Percentiles rank a stretch among this genome's conserved stretches.
phyloP scores from a whole-genome alignment of 805 yeast genomes.

The Candida insectalens region DNA sequence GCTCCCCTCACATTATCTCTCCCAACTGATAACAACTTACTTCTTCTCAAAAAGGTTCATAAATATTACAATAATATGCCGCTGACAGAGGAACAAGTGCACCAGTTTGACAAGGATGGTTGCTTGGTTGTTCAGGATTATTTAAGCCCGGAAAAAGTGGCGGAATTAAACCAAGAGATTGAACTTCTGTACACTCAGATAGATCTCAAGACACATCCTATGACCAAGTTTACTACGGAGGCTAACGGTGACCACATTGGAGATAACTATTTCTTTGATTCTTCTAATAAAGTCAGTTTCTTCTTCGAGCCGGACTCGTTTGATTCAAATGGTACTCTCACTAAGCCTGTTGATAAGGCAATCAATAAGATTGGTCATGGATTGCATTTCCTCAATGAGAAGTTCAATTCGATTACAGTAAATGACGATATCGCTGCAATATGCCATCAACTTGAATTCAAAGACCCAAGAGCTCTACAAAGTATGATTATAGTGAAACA shows the following conservation, averaged over 20 bases:
- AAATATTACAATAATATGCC: no score
- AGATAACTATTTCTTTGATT: constrained; percentile 59
- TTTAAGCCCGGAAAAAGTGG: constrained; percentile 32
- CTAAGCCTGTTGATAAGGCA: constrained; percentile 42
- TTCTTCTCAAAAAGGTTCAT: no score
- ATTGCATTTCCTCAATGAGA: constrained; percentile 45
- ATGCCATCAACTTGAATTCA: constrained; percentile 40
- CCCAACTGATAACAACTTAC: no score
- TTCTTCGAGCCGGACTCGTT: constrained; percentile 64
- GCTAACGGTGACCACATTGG: constrained; percentile 51
- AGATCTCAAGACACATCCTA: constrained; percentile 50
- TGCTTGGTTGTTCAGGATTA: constrained; percentile 52
- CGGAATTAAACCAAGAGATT: constrained; percentile 32
- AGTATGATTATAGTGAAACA: constrained; percentile 76
- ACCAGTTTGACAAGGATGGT: constrained; percentile 44
- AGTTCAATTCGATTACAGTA: constrained; percentile 42
- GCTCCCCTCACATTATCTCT: no score
- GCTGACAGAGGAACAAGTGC: constrained; percentile 40
- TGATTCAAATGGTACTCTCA: constrained; percentile 33
- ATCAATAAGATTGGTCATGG: constrained; percentile 79
- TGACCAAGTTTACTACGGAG: constrained; percentile 58
- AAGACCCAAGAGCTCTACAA: constrained; percentile 66
- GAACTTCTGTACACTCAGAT: constrained; percentile 35
- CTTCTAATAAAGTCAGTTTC: constrained; percentile 58
- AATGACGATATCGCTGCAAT: constrained; percentile 39